These are phyloP conservation scores for Spathaspora sp. DNA, from an alignment of 805 yeast genomes.

Conservation along the genomic window DNA sequence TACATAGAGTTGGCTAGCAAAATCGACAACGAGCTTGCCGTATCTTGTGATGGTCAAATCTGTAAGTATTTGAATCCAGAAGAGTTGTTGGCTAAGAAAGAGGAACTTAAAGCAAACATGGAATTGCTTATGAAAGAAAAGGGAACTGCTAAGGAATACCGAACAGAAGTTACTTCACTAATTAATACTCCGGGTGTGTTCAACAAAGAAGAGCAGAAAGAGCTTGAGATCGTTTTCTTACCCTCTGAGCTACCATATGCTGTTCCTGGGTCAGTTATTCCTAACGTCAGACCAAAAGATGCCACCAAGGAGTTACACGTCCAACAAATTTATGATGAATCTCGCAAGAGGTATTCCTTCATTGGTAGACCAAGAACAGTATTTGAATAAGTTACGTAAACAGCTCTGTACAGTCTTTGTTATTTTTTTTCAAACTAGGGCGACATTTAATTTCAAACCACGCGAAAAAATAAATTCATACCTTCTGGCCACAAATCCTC, in stretches of 20 bases:
- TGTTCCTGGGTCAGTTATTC: conserved; percentile 38
- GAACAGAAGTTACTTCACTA: conserved; percentile 38
- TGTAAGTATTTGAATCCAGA: conserved; percentile 32
- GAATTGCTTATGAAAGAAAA: conserved; percentile 16
- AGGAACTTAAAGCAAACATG: conserved; percentile 19
- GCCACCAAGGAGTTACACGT: conserved; percentile 46
- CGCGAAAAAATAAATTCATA: no score
- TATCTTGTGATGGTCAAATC: conserved; percentile 44
- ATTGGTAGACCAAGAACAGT: conserved; percentile 55
- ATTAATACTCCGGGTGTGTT: conserved; percentile 43
- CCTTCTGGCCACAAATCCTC: no score
- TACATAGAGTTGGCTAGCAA: conserved; percentile 36
- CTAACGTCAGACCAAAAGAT: conserved; percentile 34
- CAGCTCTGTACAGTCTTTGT: no score
- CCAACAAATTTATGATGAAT: conserved; percentile 60
- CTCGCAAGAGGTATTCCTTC: conserved; percentile 46
- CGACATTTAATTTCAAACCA: no score
- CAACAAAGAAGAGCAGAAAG: conserved; percentile 27
- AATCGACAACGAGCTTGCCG: conserved; percentile 44
- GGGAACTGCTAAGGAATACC: conserved; percentile 32
- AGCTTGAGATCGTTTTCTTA: conserved; percentile 46
- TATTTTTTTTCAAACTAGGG: no score
- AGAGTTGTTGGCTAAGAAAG: conserved; percentile 17
- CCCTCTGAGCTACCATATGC: conserved; percentile 55
- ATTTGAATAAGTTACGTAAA: conserved; percentile 19